Percentiles rank a stretch among this genome's conserved stretches.
Conservation (phyloP, 352 stramenopile genomes). For the Pythium volutum region DNA sequence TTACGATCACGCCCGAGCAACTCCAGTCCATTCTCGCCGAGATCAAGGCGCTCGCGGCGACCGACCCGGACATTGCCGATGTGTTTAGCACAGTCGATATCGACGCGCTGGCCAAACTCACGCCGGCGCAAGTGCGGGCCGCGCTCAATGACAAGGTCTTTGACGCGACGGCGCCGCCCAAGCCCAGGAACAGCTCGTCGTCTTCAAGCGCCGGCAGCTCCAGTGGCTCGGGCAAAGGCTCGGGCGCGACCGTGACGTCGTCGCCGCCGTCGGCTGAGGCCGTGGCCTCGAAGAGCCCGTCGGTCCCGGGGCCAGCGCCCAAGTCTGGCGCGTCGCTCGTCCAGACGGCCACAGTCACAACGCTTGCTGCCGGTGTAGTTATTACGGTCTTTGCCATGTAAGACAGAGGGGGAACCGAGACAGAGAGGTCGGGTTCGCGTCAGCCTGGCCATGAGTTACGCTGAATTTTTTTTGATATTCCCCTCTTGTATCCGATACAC, state of each 20-base stretch:
- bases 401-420: background rate
- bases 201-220: background rate
- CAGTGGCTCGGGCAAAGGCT: background rate
- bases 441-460: no score
- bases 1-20: slow-evolving; percentile 11
- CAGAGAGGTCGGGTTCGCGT: background rate
- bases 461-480: no score
- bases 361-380: background rate
- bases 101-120: slow-evolving; percentile 11
- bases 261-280: slow-evolving; percentile 1
- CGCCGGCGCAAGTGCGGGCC: slow-evolving; percentile 7
- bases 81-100: slow-evolving; percentile 14
- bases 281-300: background rate
- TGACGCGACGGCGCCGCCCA: background rate
- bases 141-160: slow-evolving; percentile 15
- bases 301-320: background rate
- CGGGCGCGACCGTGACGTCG: background rate
- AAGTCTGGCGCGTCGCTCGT: background rate
- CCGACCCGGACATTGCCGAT: slow-evolving; percentile 10
- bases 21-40: slow-evolving; percentile 9
- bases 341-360: background rate
- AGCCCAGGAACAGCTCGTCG: background rate
- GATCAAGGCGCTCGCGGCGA: slow-evolving; percentile 1
- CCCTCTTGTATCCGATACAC: no score
- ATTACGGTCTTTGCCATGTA: background rate